Evolutionary conservation across 2,329 filamentous ascomycete genomes (phyloP).

Genomic region (Lasiodiplodia theobromae): DNA sequence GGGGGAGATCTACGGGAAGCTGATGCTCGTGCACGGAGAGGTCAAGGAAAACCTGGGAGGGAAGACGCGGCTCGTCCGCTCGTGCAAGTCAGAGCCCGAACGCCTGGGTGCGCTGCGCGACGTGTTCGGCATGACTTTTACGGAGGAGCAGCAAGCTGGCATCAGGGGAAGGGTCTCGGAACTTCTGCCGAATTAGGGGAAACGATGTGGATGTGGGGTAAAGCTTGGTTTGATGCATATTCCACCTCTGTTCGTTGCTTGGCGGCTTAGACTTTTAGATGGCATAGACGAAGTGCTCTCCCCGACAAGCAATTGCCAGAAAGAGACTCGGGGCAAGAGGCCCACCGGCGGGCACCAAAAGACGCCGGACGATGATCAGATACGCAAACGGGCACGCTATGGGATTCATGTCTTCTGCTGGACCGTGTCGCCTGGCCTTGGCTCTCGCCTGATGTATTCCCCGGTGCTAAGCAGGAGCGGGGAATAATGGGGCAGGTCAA

Average conservation of each 20-base stretch:
- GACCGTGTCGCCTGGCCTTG: neutral
- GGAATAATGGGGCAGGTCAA: slow-evolving; percentile 1
- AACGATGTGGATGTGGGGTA: neutral
- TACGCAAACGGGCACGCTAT: neutral
- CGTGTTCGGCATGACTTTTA: slow-evolving; percentile 51
- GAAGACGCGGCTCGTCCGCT: slow-evolving; percentile 46
- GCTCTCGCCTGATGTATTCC: neutral
- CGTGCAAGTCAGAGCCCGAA: slow-evolving; percentile 49
- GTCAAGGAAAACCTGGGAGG: slow-evolving; percentile 54
- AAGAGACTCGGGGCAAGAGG: neutral
- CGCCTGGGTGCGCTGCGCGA: slow-evolving; percentile 48
- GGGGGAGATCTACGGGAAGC: slow-evolving; percentile 45
- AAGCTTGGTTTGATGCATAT: neutral
- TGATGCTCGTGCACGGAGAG: slow-evolving; percentile 51
- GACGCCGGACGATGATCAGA: neutral
- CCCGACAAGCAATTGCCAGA: no score
- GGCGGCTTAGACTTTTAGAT: neutral
- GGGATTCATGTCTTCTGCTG: neutral
- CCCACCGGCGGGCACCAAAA: neutral
- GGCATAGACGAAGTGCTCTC: no score
- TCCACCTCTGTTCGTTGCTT: neutral
- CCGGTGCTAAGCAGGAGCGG: slow-evolving; percentile 7
- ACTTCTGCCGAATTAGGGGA: slow-evolving; percentile 30
- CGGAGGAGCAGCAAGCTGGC: slow-evolving; percentile 43
- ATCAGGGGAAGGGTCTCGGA: slow-evolving; percentile 43